Evolutionary conservation across 2,329 filamentous ascomycete species (phyloP), one percentile per base, ranked within the genome.

Genomic region (Lojkania enalia): DNA sequence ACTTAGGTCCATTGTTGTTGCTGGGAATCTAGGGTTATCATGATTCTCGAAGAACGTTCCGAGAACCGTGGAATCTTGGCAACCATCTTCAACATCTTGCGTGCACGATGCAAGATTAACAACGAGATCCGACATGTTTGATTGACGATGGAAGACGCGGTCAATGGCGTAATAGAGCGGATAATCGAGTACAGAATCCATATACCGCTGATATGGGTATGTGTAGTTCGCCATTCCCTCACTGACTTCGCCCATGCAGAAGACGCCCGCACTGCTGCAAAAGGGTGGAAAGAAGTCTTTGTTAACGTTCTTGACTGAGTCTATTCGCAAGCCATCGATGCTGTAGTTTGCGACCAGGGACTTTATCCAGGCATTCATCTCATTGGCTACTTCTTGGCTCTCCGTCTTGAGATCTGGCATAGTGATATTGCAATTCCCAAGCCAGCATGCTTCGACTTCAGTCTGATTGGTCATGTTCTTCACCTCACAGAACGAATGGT

Each of bases 271-370:
- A 4, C 73, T 74, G 5, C 69, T 51, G 31, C 74, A 69, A 51
- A 83, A 85, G 0, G 56, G 61, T 0, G 78, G 67, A 67, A 80
- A 81, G 64, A 82, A 85, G 6, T 67, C 70, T 48, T 74, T 74
- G 49, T 81, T 73, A 11, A 83, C 77, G 58, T 83, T 78, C 65
- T 80, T 81, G 45, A 78, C 79, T 0, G 77, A 80, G 51, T 83
- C 80, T 52, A 82, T 76, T 29, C 80, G 76, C n/a, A 82, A 66
- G 2, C 79, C 79, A 56, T 81, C 80, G 38, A 57, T 46, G 41
- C 35, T 48, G 40, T 55, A 53, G 32, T 51, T 47, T 12, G 42
- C 39, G 2, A 49, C 47, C 2, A 49, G 38, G 15, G 19, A 30
- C 11, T 37, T 41, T 36, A 51, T 42, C 48, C 48, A 51, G 3